Percentiles rank a stretch among this genome's conserved stretches.
These are phyloP conservation scores for Salix suchowensis DNA, from an alignment of 345 rosid species.

Conservation along the genomic window DNA sequence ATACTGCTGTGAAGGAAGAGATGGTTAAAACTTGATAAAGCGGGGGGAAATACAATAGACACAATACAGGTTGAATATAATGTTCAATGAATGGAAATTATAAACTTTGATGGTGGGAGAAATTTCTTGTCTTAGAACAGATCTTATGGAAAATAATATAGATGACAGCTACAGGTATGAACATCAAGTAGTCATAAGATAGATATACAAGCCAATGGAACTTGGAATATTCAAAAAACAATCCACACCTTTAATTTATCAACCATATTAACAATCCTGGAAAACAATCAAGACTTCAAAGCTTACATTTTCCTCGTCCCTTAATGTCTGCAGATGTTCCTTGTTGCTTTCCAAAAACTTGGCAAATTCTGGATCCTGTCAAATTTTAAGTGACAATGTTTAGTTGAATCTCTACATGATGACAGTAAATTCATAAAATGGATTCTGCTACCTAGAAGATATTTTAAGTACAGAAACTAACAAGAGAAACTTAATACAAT, in stretches of 20 bases:
- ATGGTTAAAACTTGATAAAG: not conserved
- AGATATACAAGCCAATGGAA: not conserved
- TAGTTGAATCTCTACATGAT: not conserved
- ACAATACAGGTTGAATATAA: not conserved
- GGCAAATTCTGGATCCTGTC: conserved; percentile 54
- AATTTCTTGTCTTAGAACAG: not conserved
- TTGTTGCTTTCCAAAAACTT: conserved; percentile 50
- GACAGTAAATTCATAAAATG: not conserved
- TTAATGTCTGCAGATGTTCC: conserved; percentile 24
- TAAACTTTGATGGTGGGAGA: not conserved
- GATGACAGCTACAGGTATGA: not conserved
- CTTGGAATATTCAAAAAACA: not conserved
- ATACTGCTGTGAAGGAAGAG: conserved; percentile 31
- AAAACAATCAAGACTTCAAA: not conserved
- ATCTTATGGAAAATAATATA: not conserved
- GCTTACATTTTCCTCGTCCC: conserved; percentile 57
- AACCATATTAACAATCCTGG: not conserved
- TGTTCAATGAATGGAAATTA: not conserved
- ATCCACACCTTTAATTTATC: not conserved
- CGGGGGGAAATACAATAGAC: not conserved
- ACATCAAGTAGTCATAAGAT: not conserved
- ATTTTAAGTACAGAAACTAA: not conserved
- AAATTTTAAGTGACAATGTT: not conserved
- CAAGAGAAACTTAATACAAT: not conserved
- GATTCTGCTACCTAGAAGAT: not conserved